phyloP scores from a whole-genome alignment of 1,284 basidiomycete species.

The Puccinia polysora region DNA sequence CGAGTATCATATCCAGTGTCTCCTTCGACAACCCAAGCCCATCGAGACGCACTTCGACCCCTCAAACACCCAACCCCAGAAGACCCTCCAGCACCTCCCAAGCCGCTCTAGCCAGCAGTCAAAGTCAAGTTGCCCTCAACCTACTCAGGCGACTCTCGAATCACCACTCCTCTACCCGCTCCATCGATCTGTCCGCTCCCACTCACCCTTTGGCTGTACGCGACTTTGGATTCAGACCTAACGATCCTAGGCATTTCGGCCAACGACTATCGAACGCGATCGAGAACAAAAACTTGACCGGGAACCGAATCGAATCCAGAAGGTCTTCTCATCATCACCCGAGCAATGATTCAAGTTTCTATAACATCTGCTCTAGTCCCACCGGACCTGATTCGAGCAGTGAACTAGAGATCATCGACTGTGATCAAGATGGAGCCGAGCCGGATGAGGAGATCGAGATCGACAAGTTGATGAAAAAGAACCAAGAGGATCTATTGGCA shows the following conservation, averaged over 20 bases:
- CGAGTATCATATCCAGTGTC: slow-evolving; percentile 26
- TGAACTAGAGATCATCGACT: slow-evolving; percentile 10
- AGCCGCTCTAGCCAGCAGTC: not conserved
- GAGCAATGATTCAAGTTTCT: too few relatives aligned
- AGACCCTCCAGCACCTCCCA: slow-evolving; percentile 13
- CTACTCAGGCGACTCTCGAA: slow-evolving; percentile 1
- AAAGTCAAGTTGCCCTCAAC: not conserved
- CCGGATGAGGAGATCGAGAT: slow-evolving; percentile 14
- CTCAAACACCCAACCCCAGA: not conserved
- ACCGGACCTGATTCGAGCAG: not conserved
- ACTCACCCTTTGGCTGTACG: slow-evolving; percentile 2
- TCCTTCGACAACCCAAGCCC: slow-evolving; percentile 7
- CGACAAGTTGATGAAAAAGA: slow-evolving; percentile 13
- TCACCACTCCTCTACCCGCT: not conserved
- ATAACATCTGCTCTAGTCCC: slow-evolving; percentile 20
- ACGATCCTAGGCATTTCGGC: slow-evolving; percentile 20
- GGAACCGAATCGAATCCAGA: too few relatives aligned
- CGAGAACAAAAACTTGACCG: too few relatives aligned
- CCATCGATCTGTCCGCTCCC: not conserved
- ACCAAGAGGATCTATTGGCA: not conserved
- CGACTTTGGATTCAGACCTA: slow-evolving; percentile 27
- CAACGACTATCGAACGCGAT: not conserved
- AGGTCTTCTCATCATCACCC: too few relatives aligned
- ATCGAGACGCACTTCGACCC: slow-evolving; percentile 13
- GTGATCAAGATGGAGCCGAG: slow-evolving; percentile 16